Conservation (phyloP, 2,329 filamentous ascomycete species). For the Trichoderma cornu-damae region DNA sequence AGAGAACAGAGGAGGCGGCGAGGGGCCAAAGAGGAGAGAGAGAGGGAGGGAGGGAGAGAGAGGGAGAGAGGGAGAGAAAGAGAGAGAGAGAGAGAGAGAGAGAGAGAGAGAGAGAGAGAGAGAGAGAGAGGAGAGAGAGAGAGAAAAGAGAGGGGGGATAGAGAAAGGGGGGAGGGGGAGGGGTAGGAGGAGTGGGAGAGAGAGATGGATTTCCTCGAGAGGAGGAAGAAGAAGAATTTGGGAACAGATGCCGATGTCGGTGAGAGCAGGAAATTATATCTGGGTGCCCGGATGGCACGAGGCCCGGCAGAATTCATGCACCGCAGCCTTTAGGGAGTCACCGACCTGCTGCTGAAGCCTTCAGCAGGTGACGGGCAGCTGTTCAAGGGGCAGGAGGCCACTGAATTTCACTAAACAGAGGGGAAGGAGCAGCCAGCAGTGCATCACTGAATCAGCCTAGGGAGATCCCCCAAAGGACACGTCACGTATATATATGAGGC, state of each 20-base stretch:
- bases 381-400: background rate
- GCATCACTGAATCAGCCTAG: background rate
- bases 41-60: no score
- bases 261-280: background rate
- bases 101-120: no score
- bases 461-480: background rate
- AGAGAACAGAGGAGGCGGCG: no score
- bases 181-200: no score
- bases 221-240: background rate
- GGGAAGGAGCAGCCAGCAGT: background rate
- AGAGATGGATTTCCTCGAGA: background rate
- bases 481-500: background rate
- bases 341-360: background rate
- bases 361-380: conserved; percentile 2
- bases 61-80: no score
- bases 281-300: background rate
- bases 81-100: no score
- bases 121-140: no score
- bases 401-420: background rate
- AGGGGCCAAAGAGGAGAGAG: no score
- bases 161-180: no score
- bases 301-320: background rate
- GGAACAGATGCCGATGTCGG: background rate
- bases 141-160: no score
- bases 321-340: background rate